These are phyloP conservation scores for Marasmius fiardii DNA, from an alignment of 1,284 basidiomycete species.

Conservation along the genomic window DNA sequence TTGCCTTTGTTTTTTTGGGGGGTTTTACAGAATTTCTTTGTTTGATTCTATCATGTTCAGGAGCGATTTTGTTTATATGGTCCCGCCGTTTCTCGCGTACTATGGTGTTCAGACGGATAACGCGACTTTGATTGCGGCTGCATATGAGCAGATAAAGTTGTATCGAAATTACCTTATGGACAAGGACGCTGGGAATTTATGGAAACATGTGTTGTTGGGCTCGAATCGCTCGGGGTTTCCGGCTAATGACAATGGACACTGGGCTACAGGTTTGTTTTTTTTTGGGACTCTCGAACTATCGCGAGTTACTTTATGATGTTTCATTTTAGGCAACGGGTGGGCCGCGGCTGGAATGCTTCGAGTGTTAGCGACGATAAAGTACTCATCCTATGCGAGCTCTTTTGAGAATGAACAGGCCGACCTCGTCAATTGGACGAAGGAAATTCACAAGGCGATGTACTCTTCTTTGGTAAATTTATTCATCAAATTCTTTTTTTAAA, in stretches of 20 bases:
- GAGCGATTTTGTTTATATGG: conserved; percentile 70
- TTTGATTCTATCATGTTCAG: conserved; percentile 21
- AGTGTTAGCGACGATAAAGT: conserved; percentile 47
- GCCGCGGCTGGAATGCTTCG: conserved; percentile 65
- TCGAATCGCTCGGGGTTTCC: conserved; percentile 26
- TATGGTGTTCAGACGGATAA: conserved; percentile 48
- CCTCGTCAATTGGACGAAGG: conserved; percentile 54
- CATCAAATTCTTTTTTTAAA: conserved; percentile 24
- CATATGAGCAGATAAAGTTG: conserved; percentile 64
- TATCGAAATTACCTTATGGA: conserved; percentile 47
- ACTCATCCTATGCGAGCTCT: conserved; percentile 48
- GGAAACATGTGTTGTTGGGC: conserved; percentile 55
- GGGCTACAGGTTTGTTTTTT: conserved; percentile 43
- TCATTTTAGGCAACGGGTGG: conserved; percentile 68
- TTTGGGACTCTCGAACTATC: conserved; percentile 84
- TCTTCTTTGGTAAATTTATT: conserved; percentile 33
- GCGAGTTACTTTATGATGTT: conserved; percentile 82
- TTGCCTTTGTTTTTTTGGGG: background rate
- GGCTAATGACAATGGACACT: conserved; percentile 24
- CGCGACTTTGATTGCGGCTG: conserved; percentile 48
- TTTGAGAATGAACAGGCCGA: conserved; percentile 55
- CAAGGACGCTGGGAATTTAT: conserved; percentile 41
- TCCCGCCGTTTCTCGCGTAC: conserved; percentile 77
- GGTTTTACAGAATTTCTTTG: background rate
- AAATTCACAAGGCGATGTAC: conserved; percentile 53